Evolutionary conservation across 1,284 basidiomycete species (phyloP), one percentile per base, ranked within the genome.

Genomic region (Pascua sp.): DNA sequence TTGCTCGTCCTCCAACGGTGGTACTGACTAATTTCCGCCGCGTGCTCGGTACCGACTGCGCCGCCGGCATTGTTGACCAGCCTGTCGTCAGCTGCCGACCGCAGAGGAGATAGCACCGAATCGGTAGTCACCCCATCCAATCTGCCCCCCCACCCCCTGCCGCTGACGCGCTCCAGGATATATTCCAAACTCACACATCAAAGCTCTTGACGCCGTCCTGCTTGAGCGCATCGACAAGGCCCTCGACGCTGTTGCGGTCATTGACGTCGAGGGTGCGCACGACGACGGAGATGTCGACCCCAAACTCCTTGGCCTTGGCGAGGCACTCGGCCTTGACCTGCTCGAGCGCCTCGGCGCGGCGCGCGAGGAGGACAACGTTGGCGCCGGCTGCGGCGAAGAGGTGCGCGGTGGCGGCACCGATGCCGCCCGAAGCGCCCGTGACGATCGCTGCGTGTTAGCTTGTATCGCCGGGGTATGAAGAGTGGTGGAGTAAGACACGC

Each of bases 381-480:
- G 84, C 86, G 4, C 84, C 84, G 9, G 81, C 82, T 36, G 78
- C 77, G 5, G 83, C 82, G 24, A 83, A 77, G 5, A 80, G 78
- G 56, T 82, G 70, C 2, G 82, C 80, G 10, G 73, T 72, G 1
- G 75, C 72, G 11, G 71, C 75, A 12, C 76, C 76, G 57, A 78
- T 78, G 38, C 76, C 76, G 9, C 71, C 70, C 8, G 75, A 77
- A 32, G 76, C 75, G 37, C 76, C 76, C 16, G 76, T 78, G 58
- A 78, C 58, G 44, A 78, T 57, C 18, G 73, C 76, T 62, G 49
- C 13, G 10, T 0, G 44, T 55, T 12, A 53, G 51, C 47, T 36
- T 5, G 32, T 13, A 8, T n/a, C n/a, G n/a, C n/a, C n/a, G 2
- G 5, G 39, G 40, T 18, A 8, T 15, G 39, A 16, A 39, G 12